phyloP scores from a whole-genome alignment of 805 yeast genomes.

The Zygotorulaspora chibaensis region DNA sequence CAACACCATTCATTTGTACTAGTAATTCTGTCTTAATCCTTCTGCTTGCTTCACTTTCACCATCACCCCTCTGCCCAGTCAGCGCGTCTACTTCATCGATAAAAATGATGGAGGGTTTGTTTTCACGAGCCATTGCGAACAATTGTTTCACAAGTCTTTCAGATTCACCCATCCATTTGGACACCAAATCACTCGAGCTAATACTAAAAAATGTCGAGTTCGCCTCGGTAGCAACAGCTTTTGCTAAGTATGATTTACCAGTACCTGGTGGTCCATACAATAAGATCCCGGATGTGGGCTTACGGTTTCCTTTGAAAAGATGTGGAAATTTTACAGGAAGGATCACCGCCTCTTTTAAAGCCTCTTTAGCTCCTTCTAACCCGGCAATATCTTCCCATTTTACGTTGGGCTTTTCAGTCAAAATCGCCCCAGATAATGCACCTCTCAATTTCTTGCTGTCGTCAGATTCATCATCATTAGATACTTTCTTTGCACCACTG shows the following conservation, averaged over 20 bases:
- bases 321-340: constrained; percentile 96
- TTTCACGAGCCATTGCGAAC: constrained; percentile 93
- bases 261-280: constrained; percentile 96
- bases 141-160: constrained; percentile 94
- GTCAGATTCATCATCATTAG: constrained; percentile 66
- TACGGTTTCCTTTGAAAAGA: constrained; percentile 87
- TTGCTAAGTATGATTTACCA: constrained; percentile 94
- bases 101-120: constrained; percentile 91
- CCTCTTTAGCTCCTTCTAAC: constrained; percentile 89
- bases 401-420: constrained; percentile 88
- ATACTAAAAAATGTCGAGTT: constrained; percentile 95
- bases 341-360: constrained; percentile 94
- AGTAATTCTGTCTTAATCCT: constrained; percentile 93
- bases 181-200: constrained; percentile 91
- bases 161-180: constrained; percentile 99
- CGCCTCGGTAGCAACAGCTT: constrained; percentile 98
- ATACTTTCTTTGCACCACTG: constrained; percentile 49
- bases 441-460: constrained; percentile 87
- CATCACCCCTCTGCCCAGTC: constrained; percentile 97
- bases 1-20: constrained; percentile 99
- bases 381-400: constrained; percentile 97
- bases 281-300: constrained; percentile 86
- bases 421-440: constrained; percentile 86
- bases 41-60: constrained; percentile 93
- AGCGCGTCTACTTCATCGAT: constrained; percentile 98